Conservation (phyloP, 2,329 filamentous ascomycete species). For the Aphanoascus verrucosus region DNA sequence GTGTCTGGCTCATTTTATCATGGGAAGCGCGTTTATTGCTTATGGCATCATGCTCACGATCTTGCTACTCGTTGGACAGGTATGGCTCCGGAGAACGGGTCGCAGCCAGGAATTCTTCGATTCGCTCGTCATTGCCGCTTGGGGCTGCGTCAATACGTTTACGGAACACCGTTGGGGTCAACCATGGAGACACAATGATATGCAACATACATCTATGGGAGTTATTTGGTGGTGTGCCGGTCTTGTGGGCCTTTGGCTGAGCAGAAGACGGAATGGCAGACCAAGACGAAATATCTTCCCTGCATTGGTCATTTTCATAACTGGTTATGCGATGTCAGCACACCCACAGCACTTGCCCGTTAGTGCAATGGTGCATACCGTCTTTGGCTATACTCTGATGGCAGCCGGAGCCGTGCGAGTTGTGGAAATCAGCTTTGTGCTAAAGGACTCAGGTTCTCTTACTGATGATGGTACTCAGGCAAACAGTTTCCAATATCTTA, state of each 20-base stretch:
- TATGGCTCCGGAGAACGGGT: conserved; percentile 70
- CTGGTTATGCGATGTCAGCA: conserved; percentile 89
- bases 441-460: conserved; percentile 58
- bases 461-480: conserved; percentile 57
- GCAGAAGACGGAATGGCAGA: conserved; percentile 66
- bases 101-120: conserved; percentile 97
- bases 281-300: conserved; percentile 91
- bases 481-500: conserved; percentile 62
- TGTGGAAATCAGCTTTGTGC: conserved; percentile 81
- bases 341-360: conserved; percentile 77
- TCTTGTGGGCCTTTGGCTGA: conserved; percentile 83
- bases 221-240: conserved; percentile 97
- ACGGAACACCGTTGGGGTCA: conserved; percentile 92
- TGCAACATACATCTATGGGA: conserved; percentile 99
- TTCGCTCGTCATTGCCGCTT: conserved; percentile 76
- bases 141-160: conserved; percentile 97
- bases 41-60: conserved; percentile 85
- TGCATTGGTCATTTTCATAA: conserved; percentile 79
- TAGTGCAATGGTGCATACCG: conserved; percentile 74
- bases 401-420: conserved; percentile 71
- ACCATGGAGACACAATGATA: conserved; percentile 82
- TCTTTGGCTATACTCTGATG: conserved; percentile 96
- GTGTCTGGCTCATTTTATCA: conserved; percentile 94
- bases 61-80: conserved; percentile 74
- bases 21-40: conserved; percentile 91